Evolutionary conservation across 1,139 yeast species (phyloP), one percentile per base, ranked within the genome.

Genomic region (Sugiyamaella paludigena): DNA sequence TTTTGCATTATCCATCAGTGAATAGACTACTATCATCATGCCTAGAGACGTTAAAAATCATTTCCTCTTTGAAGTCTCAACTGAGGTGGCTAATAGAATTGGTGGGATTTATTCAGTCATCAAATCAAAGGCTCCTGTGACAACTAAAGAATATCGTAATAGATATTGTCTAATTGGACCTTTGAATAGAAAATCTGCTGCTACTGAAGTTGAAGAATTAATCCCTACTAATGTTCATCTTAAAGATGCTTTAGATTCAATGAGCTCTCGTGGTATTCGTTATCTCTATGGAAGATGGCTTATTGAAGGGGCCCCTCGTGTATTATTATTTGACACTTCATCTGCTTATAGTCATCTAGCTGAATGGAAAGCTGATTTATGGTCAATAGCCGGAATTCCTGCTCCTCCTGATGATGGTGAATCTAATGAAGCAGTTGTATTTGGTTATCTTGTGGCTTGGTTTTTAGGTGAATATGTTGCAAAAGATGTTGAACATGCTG

Each of bases 51-150:
- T 73, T 40, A 80, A 84, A 61, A 85, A 87, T 68, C 97, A 89
- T 65, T 75, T 89, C 51, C 78, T 92, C 47, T 89, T 92, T 64
- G 98, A 92, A 72, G 87, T 88, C 48, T 95, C 98, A 57, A 92
- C 98, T 4, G 98, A 92, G 69, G 98, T 92, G 45, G 98, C 98
- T 62, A 91, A 92, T 74, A 79, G 95, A 61, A 98, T 92, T 28
- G 98, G 98, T 47, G 98, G 98, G 44, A 92, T 92, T 67, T 92
- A 92, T 73, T 89, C 98, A 28, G 98, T 92, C 50, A 78, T 92
- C 66, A 92, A 92, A 69, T 87, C 96, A 27, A 92, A 92, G 71
- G 98, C 98, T 6, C 97, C 97, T 6, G 91, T 91, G 53, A 92
- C 98, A 8, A 91, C 87, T 47, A 91, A 95, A 40, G 98, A 92